Evolutionary conservation across 139 green algal genomes (phyloP).

Genomic region (Nannochloris sp.): DNA sequence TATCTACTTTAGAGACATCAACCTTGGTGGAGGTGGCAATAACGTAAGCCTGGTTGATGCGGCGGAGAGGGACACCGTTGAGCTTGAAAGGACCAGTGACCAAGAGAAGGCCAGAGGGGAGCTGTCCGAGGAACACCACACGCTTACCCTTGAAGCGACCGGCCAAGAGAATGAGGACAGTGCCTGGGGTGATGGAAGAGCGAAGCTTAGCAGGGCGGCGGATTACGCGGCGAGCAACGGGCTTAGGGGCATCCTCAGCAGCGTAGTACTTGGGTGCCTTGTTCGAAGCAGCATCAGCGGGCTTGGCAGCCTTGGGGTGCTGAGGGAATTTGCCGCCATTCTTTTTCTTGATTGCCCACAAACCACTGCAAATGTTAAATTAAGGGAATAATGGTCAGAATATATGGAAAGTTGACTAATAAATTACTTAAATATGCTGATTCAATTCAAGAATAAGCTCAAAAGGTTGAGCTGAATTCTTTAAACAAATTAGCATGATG

Average conservation of each 20-base stretch:
- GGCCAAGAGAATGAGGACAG: conserved; percentile 94
- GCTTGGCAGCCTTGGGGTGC: conserved; percentile 57
- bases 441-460: no score
- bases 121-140: conserved; percentile 94
- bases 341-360: conserved; percentile 95
- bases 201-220: conserved; percentile 83
- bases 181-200: conserved; percentile 88
- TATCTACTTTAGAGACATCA: conserved; percentile 57
- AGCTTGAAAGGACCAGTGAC: conserved; percentile 94
- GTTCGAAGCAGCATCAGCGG: conserved; percentile 22
- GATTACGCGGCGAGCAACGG: conserved; percentile 50
- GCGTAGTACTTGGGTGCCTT: conserved; percentile 87
- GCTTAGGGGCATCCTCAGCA: conserved; percentile 83
- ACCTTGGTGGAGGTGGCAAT: conserved; percentile 97
- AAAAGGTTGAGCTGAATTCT: no score
- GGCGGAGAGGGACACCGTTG: conserved; percentile 92
- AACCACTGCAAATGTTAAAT: conserved; percentile 36
- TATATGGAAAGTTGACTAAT: not conserved
- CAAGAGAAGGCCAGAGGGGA: conserved; percentile 89
- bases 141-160: conserved; percentile 98
- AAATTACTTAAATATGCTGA: not conserved
- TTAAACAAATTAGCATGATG: no score
- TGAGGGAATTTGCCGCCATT: conserved; percentile 90
- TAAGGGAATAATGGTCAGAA: not conserved
- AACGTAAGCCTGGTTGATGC: conserved; percentile 96